Conservation (phyloP, 306 rosid genomes). For the Trichosanthes truncata region DNA sequence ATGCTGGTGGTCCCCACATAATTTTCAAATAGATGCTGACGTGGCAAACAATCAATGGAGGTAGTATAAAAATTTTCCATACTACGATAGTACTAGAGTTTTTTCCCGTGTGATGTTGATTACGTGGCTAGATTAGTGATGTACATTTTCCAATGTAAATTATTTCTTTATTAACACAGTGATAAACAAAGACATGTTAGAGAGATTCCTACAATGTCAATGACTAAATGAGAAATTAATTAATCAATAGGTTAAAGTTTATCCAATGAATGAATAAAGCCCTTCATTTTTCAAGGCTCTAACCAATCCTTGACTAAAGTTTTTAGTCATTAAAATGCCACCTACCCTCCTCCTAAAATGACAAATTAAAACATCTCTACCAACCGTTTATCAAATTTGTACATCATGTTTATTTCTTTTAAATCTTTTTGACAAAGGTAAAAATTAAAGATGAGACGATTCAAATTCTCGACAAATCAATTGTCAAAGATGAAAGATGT, state of each 20-base stretch:
- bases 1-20: no score
- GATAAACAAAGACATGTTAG: no score
- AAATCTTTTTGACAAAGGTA: no score
- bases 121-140: neutral
- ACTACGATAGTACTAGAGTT: no score
- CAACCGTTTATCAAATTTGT: neutral
- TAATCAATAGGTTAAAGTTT: neutral
- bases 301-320: neutral
- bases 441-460: no score
- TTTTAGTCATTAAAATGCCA: neutral
- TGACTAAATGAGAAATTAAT: neutral
- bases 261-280: neutral
- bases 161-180: neutral
- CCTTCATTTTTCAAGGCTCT: neutral
- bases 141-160: neutral
- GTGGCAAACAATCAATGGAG: no score
- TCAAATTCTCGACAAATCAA: no score
- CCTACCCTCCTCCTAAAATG: neutral
- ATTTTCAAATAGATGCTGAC: no score
- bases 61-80: no score
- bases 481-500: no score
- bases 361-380: neutral
- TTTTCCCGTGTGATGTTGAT: neutral
- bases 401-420: neutral
- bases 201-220: no score